Base-by-base conservation (phyloP, 2,329 filamentous ascomycete genomes). In the Fusarium continuum region DNA sequence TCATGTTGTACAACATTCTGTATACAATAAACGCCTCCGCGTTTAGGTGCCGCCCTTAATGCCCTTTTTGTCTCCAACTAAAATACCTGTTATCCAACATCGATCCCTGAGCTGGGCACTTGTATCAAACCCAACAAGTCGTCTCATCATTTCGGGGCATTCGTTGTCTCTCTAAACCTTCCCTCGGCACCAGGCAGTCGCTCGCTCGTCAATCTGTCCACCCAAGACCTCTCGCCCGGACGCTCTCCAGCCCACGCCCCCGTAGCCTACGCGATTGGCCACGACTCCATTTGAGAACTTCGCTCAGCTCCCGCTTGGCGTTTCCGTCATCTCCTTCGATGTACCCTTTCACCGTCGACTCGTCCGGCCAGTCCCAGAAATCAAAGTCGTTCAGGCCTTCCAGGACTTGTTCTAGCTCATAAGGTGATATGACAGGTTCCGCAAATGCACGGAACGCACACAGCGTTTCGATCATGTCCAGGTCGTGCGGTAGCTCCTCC, bases 401-500 rank as follows among this genome's bases (percentile, higher is more conserved):
- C 39, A 74, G 68, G n/a, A 82, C 64, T 35, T 67, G 61, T 14
- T 58, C 54, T 48, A 79, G 70, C 28, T 64, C 67, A n/a, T 70
- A 64, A 9, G 61, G 59, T 6, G 72, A 69, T 2, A 84, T 73
- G 55, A 77, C 73, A 7, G 77, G 77, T 53, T 80, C 77, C 5
- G 79, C 81, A 62, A 84, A 79, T 5, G 80, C 76, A 11, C 81
- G 77, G 70, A 84, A 86, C 10, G 75, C 75, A 60, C 80, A 83
- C 8, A 83, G 63, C 23, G 76, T 76, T 22, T 78, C 72, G 11
- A 68, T 64, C 61, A 79, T 76, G 54, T 77, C 72, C 19, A 73
- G 64, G 35, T 73, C 69, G 6, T 61, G 41, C 25, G 75, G 73
- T n/a, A 72, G 54, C 48, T 79, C 74, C 17, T 78, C 67, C 41